Conservation (phyloP, 306 rosid genomes). For the Urtica urens region DNA sequence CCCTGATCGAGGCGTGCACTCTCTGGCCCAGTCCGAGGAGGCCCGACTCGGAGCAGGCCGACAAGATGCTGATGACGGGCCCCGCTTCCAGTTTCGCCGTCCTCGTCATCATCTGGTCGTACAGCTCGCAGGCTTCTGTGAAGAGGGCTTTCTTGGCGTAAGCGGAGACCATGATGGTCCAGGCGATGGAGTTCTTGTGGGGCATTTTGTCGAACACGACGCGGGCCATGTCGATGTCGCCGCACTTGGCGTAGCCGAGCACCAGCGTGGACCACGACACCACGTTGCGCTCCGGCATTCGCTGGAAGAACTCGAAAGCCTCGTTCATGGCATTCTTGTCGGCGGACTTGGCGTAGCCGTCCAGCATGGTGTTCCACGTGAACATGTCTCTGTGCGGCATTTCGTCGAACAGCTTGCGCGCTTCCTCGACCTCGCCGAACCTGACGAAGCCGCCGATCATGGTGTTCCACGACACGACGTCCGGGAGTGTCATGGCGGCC, state of each 20-base stretch:
- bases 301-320: conserved; percentile 31
- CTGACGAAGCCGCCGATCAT: conserved; percentile 2
- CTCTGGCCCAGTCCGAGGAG: conserved; percentile 24
- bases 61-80: background rate
- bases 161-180: conserved; percentile 4
- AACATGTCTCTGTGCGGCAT: conserved; percentile 65
- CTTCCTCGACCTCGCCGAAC: conserved; percentile 1
- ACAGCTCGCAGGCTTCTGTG: background rate
- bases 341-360: conserved; percentile 51
- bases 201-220: conserved; percentile 57
- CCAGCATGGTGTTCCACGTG: conserved; percentile 82
- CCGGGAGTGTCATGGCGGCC: background rate
- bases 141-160: conserved; percentile 1
- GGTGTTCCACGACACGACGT: conserved; percentile 5
- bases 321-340: conserved; percentile 44
- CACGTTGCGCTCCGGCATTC: conserved; percentile 7
- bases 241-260: background rate
- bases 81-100: background rate
- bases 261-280: conserved; percentile 5
- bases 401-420: conserved; percentile 5
- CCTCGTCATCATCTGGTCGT: background rate
- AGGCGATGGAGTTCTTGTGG: conserved; percentile 42
- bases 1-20: conserved; percentile 42
- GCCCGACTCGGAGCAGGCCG: conserved; percentile 6
- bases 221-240: conserved; percentile 10